A percentile compares a stretch with the other conserved stretches of the same genome.
These are phyloP conservation scores for Ascobolus immersus DNA, from an alignment of 495 filamentous ascomycete genomes.

Conservation along the genomic window DNA sequence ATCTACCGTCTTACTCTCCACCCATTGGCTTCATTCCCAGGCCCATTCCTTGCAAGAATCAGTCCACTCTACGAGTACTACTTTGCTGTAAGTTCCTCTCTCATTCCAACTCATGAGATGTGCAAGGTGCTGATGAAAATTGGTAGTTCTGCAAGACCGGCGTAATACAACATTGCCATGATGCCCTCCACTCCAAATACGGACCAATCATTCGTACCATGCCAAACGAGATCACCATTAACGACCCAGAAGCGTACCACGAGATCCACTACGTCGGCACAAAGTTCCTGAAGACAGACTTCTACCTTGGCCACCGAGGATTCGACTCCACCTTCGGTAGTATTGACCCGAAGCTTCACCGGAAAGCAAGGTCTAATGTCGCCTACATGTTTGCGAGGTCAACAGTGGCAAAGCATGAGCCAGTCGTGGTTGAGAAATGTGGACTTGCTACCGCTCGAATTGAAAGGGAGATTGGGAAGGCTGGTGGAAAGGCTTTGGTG, in stretches of 20 bases:
- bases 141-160: no score
- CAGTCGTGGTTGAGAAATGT: no score
- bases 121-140: not conserved
- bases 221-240: constrained; percentile 12
- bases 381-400: no score
- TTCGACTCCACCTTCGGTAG: constrained; percentile 15
- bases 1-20: constrained; percentile 10
- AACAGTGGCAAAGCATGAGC: no score
- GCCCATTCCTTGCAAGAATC: constrained; percentile 5
- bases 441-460: no score
- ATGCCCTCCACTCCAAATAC: no score
- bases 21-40: constrained; percentile 7
- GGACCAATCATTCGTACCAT: constrained; percentile 18
- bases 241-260: constrained; percentile 15
- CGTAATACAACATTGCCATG: not conserved
- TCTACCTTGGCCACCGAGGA: constrained; percentile 2
- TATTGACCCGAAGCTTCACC: no score
- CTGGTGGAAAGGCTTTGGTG: no score
- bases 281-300: no score
- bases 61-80: constrained; percentile 7
- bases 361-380: no score
- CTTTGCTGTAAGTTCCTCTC: constrained; percentile 3
- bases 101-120: no score
- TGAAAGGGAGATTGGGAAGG: no score
- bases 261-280: not conserved